phyloP scores from a whole-genome alignment of 306 rosid species.

The Carpinus fangiana region DNA sequence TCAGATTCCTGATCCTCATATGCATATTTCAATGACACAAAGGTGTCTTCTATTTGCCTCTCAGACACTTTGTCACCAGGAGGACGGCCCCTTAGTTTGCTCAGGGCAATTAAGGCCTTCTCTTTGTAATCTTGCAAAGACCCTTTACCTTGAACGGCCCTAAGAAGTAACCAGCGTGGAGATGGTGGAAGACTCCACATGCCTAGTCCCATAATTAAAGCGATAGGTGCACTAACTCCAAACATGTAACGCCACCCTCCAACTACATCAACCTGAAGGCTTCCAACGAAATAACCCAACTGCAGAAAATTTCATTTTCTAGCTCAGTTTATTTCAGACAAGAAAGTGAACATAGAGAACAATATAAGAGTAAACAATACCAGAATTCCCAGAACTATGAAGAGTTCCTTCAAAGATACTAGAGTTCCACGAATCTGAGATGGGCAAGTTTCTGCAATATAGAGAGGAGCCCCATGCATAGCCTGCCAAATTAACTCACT shows the following conservation, averaged over 20 bases:
- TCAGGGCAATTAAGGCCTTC: conserved; percentile 60
- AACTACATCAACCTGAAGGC: conserved; percentile 67
- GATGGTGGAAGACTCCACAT: conserved; percentile 80
- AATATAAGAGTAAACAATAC: conserved; percentile 40
- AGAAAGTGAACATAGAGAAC: conserved; percentile 15
- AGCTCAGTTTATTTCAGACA: conserved; percentile 23
- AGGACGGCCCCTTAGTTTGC: conserved; percentile 80
- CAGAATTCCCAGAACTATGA: conserved; percentile 96
- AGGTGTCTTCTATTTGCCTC: conserved; percentile 78
- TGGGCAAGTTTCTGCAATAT: conserved; percentile 96
- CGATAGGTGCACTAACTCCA: conserved; percentile 83
- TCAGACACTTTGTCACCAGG: conserved; percentile 76
- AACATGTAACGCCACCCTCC: conserved; percentile 99
- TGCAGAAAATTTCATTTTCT: conserved; percentile 40
- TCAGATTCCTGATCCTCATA: conserved; percentile 74
- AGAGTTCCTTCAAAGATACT: conserved; percentile 88
- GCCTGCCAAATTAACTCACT: conserved; percentile 56
- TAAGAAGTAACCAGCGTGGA: conserved; percentile 97
- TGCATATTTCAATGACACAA: conserved; percentile 65
- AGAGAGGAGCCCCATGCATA: conserved; percentile 98
- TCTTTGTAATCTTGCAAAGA: conserved; percentile 72
- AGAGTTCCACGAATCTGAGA: conserved; percentile 94
- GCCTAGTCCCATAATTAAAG: conserved; percentile 84
- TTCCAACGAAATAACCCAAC: conserved; percentile 92
- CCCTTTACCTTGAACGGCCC: conserved; percentile 91